Conservation (phyloP, 352 stramenopile genomes). For the Phytopythium cucurbitacearum region DNA sequence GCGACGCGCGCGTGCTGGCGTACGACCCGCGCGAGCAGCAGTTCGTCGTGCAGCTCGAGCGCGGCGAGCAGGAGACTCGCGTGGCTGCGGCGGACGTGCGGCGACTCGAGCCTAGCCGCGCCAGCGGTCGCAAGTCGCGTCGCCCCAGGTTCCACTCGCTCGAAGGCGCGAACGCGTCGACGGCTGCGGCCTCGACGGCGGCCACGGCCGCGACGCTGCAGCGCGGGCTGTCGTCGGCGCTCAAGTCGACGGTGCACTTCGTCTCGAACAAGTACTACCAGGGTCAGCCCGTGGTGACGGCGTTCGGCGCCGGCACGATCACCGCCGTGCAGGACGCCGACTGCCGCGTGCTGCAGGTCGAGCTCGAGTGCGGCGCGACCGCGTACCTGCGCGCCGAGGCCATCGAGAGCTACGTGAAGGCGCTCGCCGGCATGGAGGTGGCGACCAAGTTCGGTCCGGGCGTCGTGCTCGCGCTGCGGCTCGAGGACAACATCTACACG, state of each 20-base stretch:
- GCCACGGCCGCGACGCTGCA: constrained; percentile 32
- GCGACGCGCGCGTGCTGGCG: constrained; percentile 44
- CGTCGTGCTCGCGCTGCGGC: constrained; percentile 55
- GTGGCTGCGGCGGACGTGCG: constrained; percentile 39
- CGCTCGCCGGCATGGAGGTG: constrained; percentile 68
- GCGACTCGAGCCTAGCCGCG: constrained; percentile 14
- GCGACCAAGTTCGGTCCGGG: constrained; percentile 71
- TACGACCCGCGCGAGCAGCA: constrained; percentile 46
- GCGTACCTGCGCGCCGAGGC: constrained; percentile 54
- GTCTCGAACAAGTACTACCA: constrained; percentile 70
- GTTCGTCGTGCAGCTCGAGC: constrained; percentile 40
- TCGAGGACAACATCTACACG: constrained; percentile 72
- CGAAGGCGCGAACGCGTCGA: constrained; percentile 1
- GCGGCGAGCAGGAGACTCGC: constrained; percentile 32
- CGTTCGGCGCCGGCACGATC: constrained; percentile 58
- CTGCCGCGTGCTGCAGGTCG: constrained; percentile 44
- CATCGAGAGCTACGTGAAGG: constrained; percentile 71
- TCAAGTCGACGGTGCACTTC: constrained; percentile 47
- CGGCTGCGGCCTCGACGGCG: constrained; percentile 12
- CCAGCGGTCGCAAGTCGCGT: constrained; percentile 13
- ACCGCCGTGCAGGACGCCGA: constrained; percentile 44
- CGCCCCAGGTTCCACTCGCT: constrained; percentile 30
- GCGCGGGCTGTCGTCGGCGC: constrained; percentile 35
- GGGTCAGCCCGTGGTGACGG: constrained; percentile 70
- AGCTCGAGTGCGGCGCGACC: constrained; percentile 58